Percentiles rank a stretch among this genome's conserved stretches.
These are phyloP conservation scores for Verbena officinalis DNA, from an alignment of 257 asterid genomes.

Conservation along the genomic window DNA sequence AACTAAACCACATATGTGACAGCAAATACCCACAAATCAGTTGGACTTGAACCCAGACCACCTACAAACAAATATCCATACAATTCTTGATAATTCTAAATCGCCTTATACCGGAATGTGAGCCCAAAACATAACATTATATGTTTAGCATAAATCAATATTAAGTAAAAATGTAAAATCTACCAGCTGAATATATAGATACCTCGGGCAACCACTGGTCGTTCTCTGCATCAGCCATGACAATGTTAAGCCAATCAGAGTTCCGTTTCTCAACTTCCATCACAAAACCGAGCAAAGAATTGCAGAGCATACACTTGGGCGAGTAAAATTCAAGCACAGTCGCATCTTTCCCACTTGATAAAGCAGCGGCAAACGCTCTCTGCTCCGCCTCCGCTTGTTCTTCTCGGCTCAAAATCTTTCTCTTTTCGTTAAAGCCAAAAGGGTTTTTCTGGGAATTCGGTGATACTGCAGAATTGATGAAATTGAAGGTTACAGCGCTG, in stretches of 20 bases:
- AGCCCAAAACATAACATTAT: neutral
- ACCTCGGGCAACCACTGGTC: conserved; percentile 91
- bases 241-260: conserved; percentile 72
- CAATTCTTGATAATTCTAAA: neutral
- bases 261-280: conserved; percentile 65
- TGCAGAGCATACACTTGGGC: conserved; percentile 82
- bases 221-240: conserved; percentile 82
- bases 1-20: too few relatives aligned
- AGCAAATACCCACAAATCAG: too few relatives aligned
- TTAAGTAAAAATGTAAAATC: neutral
- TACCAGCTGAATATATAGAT: neutral
- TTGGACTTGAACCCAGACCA: too few relatives aligned
- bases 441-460: conserved; percentile 26
- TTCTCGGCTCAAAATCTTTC: conserved; percentile 38
- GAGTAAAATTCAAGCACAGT: conserved; percentile 83
- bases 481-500: conserved; percentile 45
- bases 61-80: neutral
- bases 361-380: conserved; percentile 71
- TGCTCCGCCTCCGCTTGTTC: conserved; percentile 84
- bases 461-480: conserved; percentile 40
- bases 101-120: neutral
- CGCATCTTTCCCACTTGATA: conserved; percentile 67
- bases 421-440: conserved; percentile 19
- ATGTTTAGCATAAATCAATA: neutral
- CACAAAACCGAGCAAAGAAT: conserved; percentile 68